Base-by-base conservation (phyloP, 768 basidiomycete genomes). In the Boletus rubroflammeus region DNA sequence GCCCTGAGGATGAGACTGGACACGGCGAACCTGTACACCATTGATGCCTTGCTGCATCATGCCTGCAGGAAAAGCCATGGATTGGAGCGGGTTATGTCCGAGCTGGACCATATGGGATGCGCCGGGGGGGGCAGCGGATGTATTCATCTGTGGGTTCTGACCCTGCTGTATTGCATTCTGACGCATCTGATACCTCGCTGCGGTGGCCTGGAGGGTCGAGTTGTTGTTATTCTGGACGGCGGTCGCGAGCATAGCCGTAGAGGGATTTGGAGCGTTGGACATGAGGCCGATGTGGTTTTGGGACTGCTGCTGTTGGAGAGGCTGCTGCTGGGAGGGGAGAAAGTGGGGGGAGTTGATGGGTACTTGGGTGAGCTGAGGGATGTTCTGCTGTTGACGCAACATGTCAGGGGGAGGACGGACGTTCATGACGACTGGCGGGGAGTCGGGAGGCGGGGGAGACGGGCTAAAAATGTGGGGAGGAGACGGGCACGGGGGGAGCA, bases 1-100 rank as follows among this genome's bases (percentile, higher is more conserved):
- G 67, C 61, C 68, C 57, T 79, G 76, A 5, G 82, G 78, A 68
- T 86, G 85, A 21, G 84, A 81, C 54, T 75, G 70, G n/a, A 77
- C 78, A 63, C 85, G 80, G 54, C 85, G 80, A 43, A 79, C 66
- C 19, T 57, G 61, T 42, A 65, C 65, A 39, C 73, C 69, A 57
- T 68, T 70, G 5, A 67, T 66, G 53, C 65, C 70, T 57, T 71
- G 74, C 61, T 67, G 73, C 70, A 81, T 75, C 63, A 77, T 73
- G 57, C 62, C 67, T 42, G 69, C 68, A 50, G 73, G 69, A 63
- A 80, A 81, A 46, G 60, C 64, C 70, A 79, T 75, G 58, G 65
- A 54, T 62, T 73, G 76, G 48, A 76, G 68, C 62, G 75, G 71
- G 47, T 67, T 70, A 57, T 69, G 70, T 48, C 64, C 68, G 56